A percentile compares a stretch with the other conserved stretches of the same genome.
Evolutionary conservation across 306 rosid species (phyloP).

Genomic region (Rosa persica): DNA sequence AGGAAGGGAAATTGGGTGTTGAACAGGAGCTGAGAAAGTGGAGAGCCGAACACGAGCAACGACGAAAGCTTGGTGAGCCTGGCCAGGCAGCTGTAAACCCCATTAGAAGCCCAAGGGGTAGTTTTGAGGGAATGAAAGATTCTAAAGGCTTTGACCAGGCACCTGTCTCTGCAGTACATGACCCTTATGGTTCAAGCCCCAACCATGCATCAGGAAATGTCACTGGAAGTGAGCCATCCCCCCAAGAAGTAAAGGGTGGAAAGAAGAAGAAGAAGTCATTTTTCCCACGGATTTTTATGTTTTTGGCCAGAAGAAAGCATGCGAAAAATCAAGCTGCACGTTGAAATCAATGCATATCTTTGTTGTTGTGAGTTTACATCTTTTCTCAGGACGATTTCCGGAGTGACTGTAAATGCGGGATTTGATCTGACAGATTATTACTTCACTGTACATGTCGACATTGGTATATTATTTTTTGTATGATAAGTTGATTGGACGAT

Average conservation of each 20-base stretch:
- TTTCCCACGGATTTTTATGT: constrained; percentile 86
- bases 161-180: constrained; percentile 30
- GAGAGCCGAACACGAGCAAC: constrained; percentile 91
- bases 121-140: constrained; percentile 64
- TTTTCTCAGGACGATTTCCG: constrained; percentile 23
- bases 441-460: constrained; percentile 44
- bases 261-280: constrained; percentile 78
- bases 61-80: constrained; percentile 63
- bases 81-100: constrained; percentile 51
- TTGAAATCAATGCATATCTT: constrained; percentile 20
- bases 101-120: constrained; percentile 60
- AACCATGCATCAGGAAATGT: constrained; percentile 28
- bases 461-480: constrained; percentile 44
- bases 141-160: constrained; percentile 32
- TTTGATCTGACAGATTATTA: constrained; percentile 14
- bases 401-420: constrained; percentile 27
- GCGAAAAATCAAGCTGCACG: constrained; percentile 48
- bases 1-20: constrained; percentile 92
- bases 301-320: constrained; percentile 67
- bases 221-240: constrained; percentile 45
- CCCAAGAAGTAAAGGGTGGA: constrained; percentile 54
- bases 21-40: constrained; percentile 94
- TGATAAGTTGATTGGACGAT: constrained; percentile 43
- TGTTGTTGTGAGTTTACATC: constrained; percentile 32
- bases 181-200: constrained; percentile 49